Evolutionary conservation across 805 yeast genomes (phyloP), one percentile per base, ranked within the genome.

Genomic region (Myxozyma udenii): DNA sequence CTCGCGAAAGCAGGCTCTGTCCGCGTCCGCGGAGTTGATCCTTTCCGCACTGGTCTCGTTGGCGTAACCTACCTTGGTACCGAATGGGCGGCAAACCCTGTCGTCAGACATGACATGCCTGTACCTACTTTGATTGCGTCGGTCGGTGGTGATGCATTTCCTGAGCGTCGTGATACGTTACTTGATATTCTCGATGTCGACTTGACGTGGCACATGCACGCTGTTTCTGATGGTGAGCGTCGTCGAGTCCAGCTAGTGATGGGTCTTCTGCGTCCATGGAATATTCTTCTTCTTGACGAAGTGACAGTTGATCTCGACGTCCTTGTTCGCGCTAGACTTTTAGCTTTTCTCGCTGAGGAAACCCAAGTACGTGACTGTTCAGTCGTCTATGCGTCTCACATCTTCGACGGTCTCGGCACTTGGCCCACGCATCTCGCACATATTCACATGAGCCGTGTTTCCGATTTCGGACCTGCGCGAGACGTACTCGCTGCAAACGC

Each of bases 301-400:
- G 98, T 93, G 35, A 93, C 98, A 0, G 96, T 93, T 24, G 98
- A 93, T 68, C 75, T 93, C 60, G 98, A 93, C 65, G 98, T 93
- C 4, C 75, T 93, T 44, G 98, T 90, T 1, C 76, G 98, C 61
- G 79, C 82, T 30, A 75, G 87, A 48, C 71, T 93, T 44, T 71
- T 93, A 56, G 72, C 75, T 1, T 93, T 87, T 65, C 72, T 93
- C 61, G 77, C 76, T 58, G 64, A 69, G n/a, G 98, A 93, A 66
- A 87, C 96, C 3, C 73, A 71, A 44, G 65, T 71, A 0, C 75
- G 98, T 53, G 69, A 76, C 18, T 82, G 95, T 55, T 81, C 89
- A 43, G 87, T 93, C 33, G 81, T 91, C 3, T 93, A 93, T 66
- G 84, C 98, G 2, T 93, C 98, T 0, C 98, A 93, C 64, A 93